Percentiles rank a stretch among this genome's conserved stretches.
These are phyloP conservation scores for Pseudogymnoascus sp. DNA, from an alignment of 2,329 filamentous ascomycete genomes.

Conservation along the genomic window DNA sequence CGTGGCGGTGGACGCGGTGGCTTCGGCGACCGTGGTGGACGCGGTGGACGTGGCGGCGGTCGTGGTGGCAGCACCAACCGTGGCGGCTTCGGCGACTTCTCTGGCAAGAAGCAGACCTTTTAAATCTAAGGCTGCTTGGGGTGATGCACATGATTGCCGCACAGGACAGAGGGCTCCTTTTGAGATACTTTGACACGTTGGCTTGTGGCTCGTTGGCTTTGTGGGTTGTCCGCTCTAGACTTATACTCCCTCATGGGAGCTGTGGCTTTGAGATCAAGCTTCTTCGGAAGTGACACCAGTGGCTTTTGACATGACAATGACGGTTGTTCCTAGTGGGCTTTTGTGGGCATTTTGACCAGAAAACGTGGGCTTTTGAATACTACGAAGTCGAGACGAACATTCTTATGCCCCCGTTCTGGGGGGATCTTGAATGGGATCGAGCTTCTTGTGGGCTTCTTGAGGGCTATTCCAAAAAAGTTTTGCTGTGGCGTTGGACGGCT, in stretches of 20 bases:
- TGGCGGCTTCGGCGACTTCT: slow-evolving; percentile 51
- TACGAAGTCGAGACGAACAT: slow-evolving; percentile 27
- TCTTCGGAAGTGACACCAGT: slow-evolving; percentile 16
- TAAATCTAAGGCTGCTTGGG: slow-evolving; percentile 10
- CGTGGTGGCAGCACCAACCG: slow-evolving; percentile 36
- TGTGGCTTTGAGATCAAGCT: slow-evolving; percentile 29
- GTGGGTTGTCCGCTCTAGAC: slow-evolving; percentile 33
- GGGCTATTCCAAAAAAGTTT: slow-evolving; percentile 18
- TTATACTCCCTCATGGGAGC: slow-evolving; percentile 25
- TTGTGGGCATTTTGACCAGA: slow-evolving; percentile 20
- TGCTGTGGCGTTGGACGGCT: slow-evolving; percentile 4
- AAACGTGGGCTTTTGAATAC: slow-evolving; percentile 26
- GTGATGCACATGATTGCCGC: slow-evolving; percentile 16
- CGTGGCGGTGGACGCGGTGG: slow-evolving; percentile 21
- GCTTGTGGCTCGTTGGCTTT: slow-evolving; percentile 28
- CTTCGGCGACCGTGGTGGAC: slow-evolving; percentile 27
- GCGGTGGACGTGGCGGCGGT: slow-evolving; percentile 29
- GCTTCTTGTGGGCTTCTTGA: slow-evolving; percentile 26
- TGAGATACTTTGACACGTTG: slow-evolving; percentile 14
- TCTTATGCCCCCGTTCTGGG: slow-evolving; percentile 18
- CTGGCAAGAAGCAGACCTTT: slow-evolving; percentile 47
- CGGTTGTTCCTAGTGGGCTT: slow-evolving; percentile 16
- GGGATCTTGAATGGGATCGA: slow-evolving; percentile 26
- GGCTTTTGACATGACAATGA: slow-evolving; percentile 24
- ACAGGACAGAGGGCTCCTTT: slow-evolving; percentile 16